A percentile compares a stretch with the other conserved stretches of the same genome.
These are phyloP conservation scores for Basipetospora chlamydospora DNA, from an alignment of 2,329 filamentous ascomycete species.

Conservation along the genomic window DNA sequence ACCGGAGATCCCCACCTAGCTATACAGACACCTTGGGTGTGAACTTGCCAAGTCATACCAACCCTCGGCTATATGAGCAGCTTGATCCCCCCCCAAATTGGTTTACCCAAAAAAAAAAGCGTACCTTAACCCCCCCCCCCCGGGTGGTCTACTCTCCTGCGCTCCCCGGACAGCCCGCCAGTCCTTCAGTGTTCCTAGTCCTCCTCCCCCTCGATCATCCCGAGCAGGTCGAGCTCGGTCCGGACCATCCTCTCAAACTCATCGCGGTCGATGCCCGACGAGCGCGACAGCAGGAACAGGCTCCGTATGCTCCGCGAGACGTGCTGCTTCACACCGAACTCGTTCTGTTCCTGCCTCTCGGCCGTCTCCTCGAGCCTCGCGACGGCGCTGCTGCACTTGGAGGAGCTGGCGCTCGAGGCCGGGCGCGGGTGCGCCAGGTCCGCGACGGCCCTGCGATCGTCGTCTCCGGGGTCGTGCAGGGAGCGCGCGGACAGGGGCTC, in stretches of 20 bases:
- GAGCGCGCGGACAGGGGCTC: constrained; percentile 23
- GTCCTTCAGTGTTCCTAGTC: no score
- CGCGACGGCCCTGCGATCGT: no score
- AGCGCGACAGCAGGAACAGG: constrained; percentile 54
- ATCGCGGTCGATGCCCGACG: constrained; percentile 56
- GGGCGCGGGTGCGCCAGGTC: constrained; percentile 40
- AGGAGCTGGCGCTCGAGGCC: constrained; percentile 42
- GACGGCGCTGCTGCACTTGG: constrained; percentile 40
- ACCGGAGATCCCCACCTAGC: no score
- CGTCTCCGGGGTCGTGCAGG: constrained; percentile 14
- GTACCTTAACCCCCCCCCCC: no score
- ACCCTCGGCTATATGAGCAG: no score
- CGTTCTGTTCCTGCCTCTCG: constrained; percentile 43
- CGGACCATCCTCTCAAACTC: constrained; percentile 63
- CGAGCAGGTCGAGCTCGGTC: constrained; percentile 56
- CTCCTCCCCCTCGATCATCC: constrained; percentile 48
- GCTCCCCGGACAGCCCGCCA: no score
- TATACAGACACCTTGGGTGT: no score
- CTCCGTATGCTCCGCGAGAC: constrained; percentile 66
- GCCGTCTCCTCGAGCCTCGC: constrained; percentile 46
- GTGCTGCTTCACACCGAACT: constrained; percentile 66
- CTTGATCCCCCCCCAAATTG: no score
- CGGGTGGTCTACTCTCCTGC: no score
- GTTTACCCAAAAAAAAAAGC: no score
- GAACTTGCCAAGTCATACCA: no score